Percentiles rank a stretch among this genome's conserved stretches.
Conservation (phyloP, 2,329 filamentous ascomycete genomes). For the Didymella pinodella region DNA sequence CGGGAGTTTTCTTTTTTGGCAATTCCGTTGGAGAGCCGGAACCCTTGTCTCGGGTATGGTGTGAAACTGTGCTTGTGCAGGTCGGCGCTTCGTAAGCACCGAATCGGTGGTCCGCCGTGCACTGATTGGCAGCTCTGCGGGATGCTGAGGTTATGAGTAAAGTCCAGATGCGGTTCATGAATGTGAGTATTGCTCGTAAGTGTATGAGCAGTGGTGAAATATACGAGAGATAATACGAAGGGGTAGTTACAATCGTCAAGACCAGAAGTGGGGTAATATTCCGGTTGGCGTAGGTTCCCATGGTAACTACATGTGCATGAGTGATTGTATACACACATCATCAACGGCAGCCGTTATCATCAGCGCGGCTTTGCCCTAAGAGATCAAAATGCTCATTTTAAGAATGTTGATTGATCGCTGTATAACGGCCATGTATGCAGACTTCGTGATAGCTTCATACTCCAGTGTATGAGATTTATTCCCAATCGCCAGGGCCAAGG, state of each 20-base stretch:
- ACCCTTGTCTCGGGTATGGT: constrained; percentile 13
- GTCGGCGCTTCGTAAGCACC: constrained; percentile 9
- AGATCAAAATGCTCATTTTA: neutral
- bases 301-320: neutral
- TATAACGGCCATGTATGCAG: constrained; percentile 13
- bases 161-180: neutral
- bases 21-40: constrained; percentile 34
- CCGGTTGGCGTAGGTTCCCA: neutral
- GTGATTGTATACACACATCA: neutral
- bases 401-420: constrained; percentile 5
- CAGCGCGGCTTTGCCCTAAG: neutral
- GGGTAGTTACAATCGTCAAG: neutral
- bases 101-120: neutral
- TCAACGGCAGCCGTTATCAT: neutral
- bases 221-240: neutral
- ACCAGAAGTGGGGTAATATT: neutral
- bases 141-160: neutral
- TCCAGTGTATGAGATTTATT: constrained; percentile 22
- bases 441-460: neutral
- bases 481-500: constrained; percentile 49
- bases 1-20: neutral
- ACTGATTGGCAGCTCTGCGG: constrained; percentile 2
- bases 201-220: neutral
- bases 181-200: too few relatives aligned
- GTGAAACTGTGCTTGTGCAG: constrained; percentile 8